phyloP scores from a whole-genome alignment of 2,329 filamentous ascomycete species.

The Penicillium griseofulvum region DNA sequence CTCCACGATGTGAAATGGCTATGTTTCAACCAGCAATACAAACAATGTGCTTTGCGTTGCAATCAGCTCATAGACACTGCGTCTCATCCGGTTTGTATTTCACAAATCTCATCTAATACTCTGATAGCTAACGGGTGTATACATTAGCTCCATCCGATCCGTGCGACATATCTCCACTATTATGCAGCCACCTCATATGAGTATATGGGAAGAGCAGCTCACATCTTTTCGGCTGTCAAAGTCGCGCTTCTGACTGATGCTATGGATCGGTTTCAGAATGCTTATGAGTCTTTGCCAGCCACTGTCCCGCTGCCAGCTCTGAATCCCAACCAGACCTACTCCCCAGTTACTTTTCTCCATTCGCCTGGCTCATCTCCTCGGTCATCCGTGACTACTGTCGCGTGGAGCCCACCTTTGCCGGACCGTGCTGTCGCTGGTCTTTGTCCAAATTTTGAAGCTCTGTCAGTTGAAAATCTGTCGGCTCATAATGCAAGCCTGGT shows the following conservation, averaged over 20 bases:
- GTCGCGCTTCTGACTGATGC: conserved; percentile 42
- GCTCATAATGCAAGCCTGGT: background rate
- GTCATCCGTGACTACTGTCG: background rate
- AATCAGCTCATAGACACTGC: conserved; percentile 29
- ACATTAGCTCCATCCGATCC: conserved; percentile 34
- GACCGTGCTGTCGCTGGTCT: background rate
- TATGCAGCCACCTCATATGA: conserved; percentile 50
- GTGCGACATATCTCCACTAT: conserved; percentile 45
- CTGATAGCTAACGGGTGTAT: conserved; percentile 1
- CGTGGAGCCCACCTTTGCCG: background rate
- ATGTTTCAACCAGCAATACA: conserved; percentile 40
- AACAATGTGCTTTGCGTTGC: conserved; percentile 39
- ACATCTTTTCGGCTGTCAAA: conserved; percentile 46
- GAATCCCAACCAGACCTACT: background rate
- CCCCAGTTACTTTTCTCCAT: background rate
- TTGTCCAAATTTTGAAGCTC: background rate
- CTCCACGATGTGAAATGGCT: conserved; percentile 37
- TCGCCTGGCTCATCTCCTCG: background rate
- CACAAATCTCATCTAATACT: background rate
- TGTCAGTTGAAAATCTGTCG: background rate
- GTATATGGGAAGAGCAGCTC: conserved; percentile 46
- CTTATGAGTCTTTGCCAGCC: conserved; percentile 30
- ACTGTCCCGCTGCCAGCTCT: conserved; percentile 3
- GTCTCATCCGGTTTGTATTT: conserved; percentile 26
- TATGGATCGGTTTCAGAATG: conserved; percentile 39